Evolutionary conservation across 352 stramenopile species (phyloP), one percentile per base, ranked within the genome.

Genomic region (Phytophthora pseudosyringae): DNA sequence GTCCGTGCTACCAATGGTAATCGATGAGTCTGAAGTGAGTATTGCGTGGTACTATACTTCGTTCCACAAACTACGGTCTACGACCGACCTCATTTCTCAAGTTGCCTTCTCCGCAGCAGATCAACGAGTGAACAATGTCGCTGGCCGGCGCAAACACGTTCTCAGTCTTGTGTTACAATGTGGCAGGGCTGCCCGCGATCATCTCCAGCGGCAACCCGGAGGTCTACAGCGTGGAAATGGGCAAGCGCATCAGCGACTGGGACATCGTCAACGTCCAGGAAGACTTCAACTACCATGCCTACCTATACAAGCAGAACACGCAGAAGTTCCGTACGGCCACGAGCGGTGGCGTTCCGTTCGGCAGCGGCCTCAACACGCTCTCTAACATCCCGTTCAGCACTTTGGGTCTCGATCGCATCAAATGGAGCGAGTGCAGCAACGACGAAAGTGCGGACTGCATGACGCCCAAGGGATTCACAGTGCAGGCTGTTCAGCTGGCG

Each of bases 381-480:
- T 83, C 78, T 9, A 71, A 76, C 33, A 78, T 67, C 29, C 45
- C 69, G 0, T 84, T 87, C 51, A 81, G 61, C 28, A 60, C 67
- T n/a, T 70, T 59, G 11, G 73, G 66, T 13, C 26, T 83, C 5
- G 62, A 82, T 28, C 78, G 78, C 18, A 55, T 72, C 44, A 71
- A 78, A 43, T 83, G 77, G 77, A 62, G 29, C 29, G 71, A 64
- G 21, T 87, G 78, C 53, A 87, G 67, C 58, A 81, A 68, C 36
- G 60, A 71, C 51, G 73, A 87, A 4, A 67, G 75, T 16, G 64
- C 67, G 35, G 78, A 87, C 63, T 87, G 78, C 58, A 64, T 87
- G 47, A 87, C 78, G 6, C 78, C 78, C 12, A 87, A 87, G 64
- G 78, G 78, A 13, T 87, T 87, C 49, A 87, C 75, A 6, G 59